Evolutionary conservation across 2,329 filamentous ascomycete genomes (phyloP).

Genomic region (Colletotrichum theobromicola): DNA sequence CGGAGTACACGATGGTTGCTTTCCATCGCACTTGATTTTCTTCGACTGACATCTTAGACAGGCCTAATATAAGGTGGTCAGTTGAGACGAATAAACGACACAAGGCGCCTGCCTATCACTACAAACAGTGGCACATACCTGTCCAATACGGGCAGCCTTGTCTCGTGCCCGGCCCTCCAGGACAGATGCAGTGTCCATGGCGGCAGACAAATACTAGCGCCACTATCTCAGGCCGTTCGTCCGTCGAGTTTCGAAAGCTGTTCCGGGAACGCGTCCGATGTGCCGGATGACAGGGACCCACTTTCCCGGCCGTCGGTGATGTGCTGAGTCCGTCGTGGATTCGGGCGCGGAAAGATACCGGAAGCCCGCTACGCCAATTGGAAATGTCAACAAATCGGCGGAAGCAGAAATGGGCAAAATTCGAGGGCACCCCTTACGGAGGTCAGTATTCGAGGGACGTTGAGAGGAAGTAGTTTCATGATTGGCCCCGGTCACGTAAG

Average conservation of each 20-base stretch:
- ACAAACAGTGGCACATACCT: background rate
- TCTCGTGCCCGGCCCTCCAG: background rate
- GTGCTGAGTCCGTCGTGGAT: background rate
- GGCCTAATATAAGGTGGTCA: background rate
- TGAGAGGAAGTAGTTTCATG: slow-evolving; percentile 8
- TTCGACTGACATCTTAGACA: slow-evolving; percentile 20
- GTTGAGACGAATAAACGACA: background rate
- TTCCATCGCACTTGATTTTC: slow-evolving; percentile 20
- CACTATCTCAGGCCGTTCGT: background rate
- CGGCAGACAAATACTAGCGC: background rate
- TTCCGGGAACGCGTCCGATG: background rate
- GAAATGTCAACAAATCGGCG: background rate
- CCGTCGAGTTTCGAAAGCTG: background rate
- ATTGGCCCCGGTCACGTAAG: slow-evolving; percentile 17
- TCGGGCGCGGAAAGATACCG: slow-evolving; percentile 5
- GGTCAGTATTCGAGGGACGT: background rate
- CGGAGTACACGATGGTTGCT: slow-evolving; percentile 7
- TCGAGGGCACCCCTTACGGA: background rate
- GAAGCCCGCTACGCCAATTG: background rate
- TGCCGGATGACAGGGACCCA: background rate
- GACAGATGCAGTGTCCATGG: slow-evolving; percentile 5
- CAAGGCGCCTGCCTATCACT: background rate
- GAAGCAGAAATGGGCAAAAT: background rate
- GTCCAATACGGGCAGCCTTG: slow-evolving; percentile 1
- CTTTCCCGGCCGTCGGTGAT: background rate